Evolutionary conservation across 331 rosid species (phyloP), one percentile per base, ranked within the genome.

Genomic region (Stylosanthes scabra): DNA sequence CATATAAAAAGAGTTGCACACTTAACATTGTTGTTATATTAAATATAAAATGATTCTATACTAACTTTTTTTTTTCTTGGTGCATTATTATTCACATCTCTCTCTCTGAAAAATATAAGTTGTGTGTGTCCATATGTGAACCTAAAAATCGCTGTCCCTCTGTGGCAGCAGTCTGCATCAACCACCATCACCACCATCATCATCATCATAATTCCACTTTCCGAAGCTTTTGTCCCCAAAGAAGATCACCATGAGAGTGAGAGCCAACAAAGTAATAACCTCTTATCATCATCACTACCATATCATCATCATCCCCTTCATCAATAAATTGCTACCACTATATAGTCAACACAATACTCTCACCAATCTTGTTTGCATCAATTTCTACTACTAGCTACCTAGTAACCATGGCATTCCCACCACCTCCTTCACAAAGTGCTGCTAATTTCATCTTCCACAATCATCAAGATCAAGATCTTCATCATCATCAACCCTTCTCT

Each of bases 181-280:
- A 80, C 75, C 57, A 49, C 66, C 64, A 77, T 63, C 51, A 46
- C 34, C 61, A 80, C 75, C 57, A 49, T 70, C 64, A 46, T 47
- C 61, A 8, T 56, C 56, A 80, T 77, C 57, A 49, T 70, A 59
- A 15, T 49, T 66, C 66, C 71, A 47, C 59, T 82, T 62, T 81
- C 86, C 78, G 72, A 79, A 81, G 75, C 70, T 80, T 82, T 82
- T 87, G 93, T 79, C 27, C 8, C 57, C 57, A 7, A 7, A 7
- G 9, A 41, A 7, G 9, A 41, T 51, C 87, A 80, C 68, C 93
- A 87, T 91, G 85, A 89, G 87, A 87, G 85, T 84, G 83, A 84
- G 91, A 88, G 87, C 88, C 89, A 76, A 75, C 15, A 25, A n/a
- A 20, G 25, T 20, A 20, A 20, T 20, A 20, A 20, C 25, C 25